phyloP scores from a whole-genome alignment of 495 filamentous ascomycete genomes.

The Platismatia glauca region DNA sequence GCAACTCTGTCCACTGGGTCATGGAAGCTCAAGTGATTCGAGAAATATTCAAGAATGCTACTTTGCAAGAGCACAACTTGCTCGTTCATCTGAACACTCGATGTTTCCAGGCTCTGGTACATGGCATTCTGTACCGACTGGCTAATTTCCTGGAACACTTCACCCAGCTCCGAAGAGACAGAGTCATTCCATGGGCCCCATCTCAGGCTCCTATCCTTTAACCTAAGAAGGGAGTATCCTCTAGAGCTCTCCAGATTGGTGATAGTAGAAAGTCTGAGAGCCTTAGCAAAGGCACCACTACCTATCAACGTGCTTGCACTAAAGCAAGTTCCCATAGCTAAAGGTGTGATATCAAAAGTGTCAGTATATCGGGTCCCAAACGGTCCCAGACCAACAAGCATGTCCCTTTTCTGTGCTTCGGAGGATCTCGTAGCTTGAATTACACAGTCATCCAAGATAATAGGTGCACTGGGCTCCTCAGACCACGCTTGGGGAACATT shows the following conservation, averaged over 20 bases:
- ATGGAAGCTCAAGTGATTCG: conserved; percentile 41
- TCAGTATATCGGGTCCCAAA: conserved; percentile 60
- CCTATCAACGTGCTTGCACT: conserved; percentile 70
- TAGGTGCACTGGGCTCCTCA: conserved; percentile 39
- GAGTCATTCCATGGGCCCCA: conserved; percentile 67
- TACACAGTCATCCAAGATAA: conserved; percentile 27
- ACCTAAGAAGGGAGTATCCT: conserved; percentile 30
- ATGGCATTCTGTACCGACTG: conserved; percentile 16
- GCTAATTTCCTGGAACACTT: conserved; percentile 46
- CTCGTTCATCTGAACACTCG: background rate
- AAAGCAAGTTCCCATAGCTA: conserved; percentile 62
- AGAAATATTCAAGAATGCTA: conserved; percentile 40
- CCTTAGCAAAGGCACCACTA: conserved; percentile 53
- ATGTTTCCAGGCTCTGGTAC: background rate
- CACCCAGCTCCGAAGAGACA: conserved; percentile 58
- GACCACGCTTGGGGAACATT: conserved; percentile 42
- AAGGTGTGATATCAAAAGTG: conserved; percentile 63
- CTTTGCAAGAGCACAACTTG: conserved; percentile 24
- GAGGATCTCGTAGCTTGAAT: background rate
- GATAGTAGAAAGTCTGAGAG: conserved; percentile 30
- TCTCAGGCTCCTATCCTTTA: conserved; percentile 43
- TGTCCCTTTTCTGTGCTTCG: background rate
- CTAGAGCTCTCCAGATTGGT: conserved; percentile 30
- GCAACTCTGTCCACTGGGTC: conserved; percentile 41
- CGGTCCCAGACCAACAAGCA: conserved; percentile 41